Evolutionary conservation across 2,329 filamentous ascomycete species (phyloP).

Genomic region (Diaporthe helianthi): DNA sequence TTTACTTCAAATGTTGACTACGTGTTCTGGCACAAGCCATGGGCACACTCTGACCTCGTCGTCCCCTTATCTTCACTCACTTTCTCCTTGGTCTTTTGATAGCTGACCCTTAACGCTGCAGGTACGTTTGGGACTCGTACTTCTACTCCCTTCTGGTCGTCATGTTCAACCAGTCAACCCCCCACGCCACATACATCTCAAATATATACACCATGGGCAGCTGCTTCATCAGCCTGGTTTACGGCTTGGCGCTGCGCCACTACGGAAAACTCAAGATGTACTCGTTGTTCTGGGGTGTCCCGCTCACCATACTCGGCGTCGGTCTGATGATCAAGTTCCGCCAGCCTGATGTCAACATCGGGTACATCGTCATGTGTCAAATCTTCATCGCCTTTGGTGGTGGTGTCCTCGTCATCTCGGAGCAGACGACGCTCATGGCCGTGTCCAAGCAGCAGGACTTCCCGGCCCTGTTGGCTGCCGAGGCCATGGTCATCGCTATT

Average conservation of each 20-base stretch:
- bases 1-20: too few species aligned
- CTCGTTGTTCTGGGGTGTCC: slow-evolving; percentile 56
- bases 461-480: slow-evolving; percentile 66
- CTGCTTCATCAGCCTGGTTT: slow-evolving; percentile 2
- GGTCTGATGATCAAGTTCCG: slow-evolving; percentile 68
- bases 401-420: slow-evolving; percentile 64
- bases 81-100: not conserved
- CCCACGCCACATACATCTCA: slow-evolving; percentile 47
- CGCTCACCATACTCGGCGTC: slow-evolving; percentile 62
- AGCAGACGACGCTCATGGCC: slow-evolving; percentile 67
- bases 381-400: slow-evolving; percentile 68
- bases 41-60: not conserved
- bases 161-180: slow-evolving; percentile 46
- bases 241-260: slow-evolving; percentile 32
- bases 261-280: slow-evolving; percentile 47
- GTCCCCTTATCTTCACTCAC: not conserved
- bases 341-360: slow-evolving; percentile 55
- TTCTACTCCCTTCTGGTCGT: slow-evolving; percentile 36
- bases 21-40: not conserved
- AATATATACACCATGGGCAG: slow-evolving; percentile 48
- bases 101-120: not conserved
- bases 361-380: slow-evolving; percentile 66
- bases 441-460: slow-evolving; percentile 67
- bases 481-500: slow-evolving; percentile 65
- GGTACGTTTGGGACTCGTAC: slow-evolving; percentile 12